Evolutionary conservation across 495 filamentous ascomycete species (phyloP), one percentile per base, ranked within the genome.

Genomic region (Podospora pseudocomata): DNA sequence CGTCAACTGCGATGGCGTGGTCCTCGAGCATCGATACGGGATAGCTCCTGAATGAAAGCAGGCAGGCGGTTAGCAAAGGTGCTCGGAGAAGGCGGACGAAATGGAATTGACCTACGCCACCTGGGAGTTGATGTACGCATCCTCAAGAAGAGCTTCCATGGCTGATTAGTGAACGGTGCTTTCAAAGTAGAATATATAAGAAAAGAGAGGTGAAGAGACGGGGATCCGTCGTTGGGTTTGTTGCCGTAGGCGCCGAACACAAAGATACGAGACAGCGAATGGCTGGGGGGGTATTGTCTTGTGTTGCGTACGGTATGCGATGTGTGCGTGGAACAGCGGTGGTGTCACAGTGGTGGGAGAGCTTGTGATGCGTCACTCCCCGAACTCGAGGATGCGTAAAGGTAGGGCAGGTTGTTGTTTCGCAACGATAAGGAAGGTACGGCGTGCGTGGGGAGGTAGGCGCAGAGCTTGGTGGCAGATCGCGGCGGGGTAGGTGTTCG

Each of bases 1-100:
- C 95, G 82, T 99, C 96, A 71, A 99, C 89, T 70, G 89, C 93
- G 70, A 97, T 83, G 27, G 88, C 84, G 54, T 86, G 84, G 70
- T 88, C 91, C 74, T 90, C 88, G 67, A 97, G 83, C 59, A 82
- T 80, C 59, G 74, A 68, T 60, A 82, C 53, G 3, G 73, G 60
- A 60, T 80, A 73, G 30, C 75, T 70, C 55, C 81, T 84, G 67
- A 54, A 49, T 11, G 39, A 16, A 16, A 49, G 39, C 1, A 49
- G 15, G 39, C 1, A 49, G 2, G 9, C 39, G 13, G 39, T 49
- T 18, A 49, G 39, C 15, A 11, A n/a, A 56, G 27, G 23, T 5
- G n/a, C 3, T 20, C 20, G 44, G 27, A 28, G n/a, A 39, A 56
- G 63, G 44, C n/a, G 13, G 63, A 28, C 30, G 23, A 27, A 44